Evolutionary conservation across 1,284 basidiomycete genomes (phyloP), one percentile per base, ranked within the genome.

Genomic region (Tranzscheliella williamsii): DNA sequence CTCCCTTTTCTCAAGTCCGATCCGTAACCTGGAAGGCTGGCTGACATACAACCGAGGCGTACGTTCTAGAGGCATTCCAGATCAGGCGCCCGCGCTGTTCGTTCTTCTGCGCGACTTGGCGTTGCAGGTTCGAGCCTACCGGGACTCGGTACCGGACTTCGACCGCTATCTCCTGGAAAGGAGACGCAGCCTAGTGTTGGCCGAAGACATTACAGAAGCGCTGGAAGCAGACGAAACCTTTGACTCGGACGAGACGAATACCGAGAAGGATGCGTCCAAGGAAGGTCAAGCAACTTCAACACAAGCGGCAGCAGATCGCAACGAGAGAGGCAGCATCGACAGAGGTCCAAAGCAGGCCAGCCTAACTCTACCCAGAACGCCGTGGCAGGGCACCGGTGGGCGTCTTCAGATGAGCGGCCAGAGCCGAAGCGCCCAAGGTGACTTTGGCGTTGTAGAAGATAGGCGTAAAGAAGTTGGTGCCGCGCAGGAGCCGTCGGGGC

Each of bases 131-230:
- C 87, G 89, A 67, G 44, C 54, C 20, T 92, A 91, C 76, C 85
- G 90, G 15, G 82, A 84, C 41, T 78, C 83, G 15, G 84, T 93
- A 16, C 83, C 86, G 13, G 81, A 87, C 37, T 96, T 98, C 76
- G 91, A 96, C 79, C 83, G 83, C 65, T 89, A 86, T 68, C 83
- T 98, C 3, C 78, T 85, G 1, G 91, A 97, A 78, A 85, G 94
- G 22, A 83, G 94, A 27, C 87, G 89, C 72, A 92, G 93, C 3
- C 81, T 98, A 16, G 80, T 95, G 20, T 95, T 94, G 78, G 88
- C 88, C 2, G 93, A 96, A 78, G 93, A 94, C 73, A 80, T 96
- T 24, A 89, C 87, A 16, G 94, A 96, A 70, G 93, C 92, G 2
- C 81, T 97, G n/a, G 60, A 64, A 5, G 34, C 69, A 12, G 44